Base-by-base conservation (phyloP, 2,329 filamentous ascomycete genomes). In the Rutstroemia sp. region DNA sequence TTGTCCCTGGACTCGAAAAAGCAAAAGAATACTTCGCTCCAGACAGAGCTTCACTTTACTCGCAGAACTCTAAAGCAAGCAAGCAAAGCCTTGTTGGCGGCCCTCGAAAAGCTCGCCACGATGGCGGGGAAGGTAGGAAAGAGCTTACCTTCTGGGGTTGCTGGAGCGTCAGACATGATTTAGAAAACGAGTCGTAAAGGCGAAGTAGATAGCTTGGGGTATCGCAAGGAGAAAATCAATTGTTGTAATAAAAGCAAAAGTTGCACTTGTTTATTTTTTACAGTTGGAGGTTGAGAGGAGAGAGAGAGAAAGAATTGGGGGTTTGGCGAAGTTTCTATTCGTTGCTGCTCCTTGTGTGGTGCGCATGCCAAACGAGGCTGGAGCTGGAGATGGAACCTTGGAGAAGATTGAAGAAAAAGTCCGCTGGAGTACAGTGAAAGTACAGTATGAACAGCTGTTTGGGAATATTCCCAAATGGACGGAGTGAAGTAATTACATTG, bases 131-230 rank as follows among this genome's bases (percentile, higher is more conserved):
- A 34, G 30, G 10, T 6, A 38, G 39, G 50, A 46, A 44, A 51
- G 57, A 64, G 62, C 64, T 65, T 65, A 66, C 65, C 65, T 66
- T 67, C 65, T 53, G 65, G 65, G 57, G 63, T 65, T 17, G 55
- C 48, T 36, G 40, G 42, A 46, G 61, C 53, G 42, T 58, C 48
- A 59, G 63, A 60, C 65, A 67, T 67, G 40, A 42, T 42, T 42
- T 42, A 19, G 17, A 17, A 19, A 42, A 42, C 6, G 19, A 14
- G 39, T 42, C 3, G 16, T n/a, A 50, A 34, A 34, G 30, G 10
- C 30, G 10, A 34, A 34, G 30, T 34, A 34, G 12, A 34, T 34
- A 5, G 4, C 30, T 14, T 34, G 9, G 27, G 30, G 30, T 34
- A 34, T 34, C 30, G 30, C 10, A 23, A 9, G n/a, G 30, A 25